Evolutionary conservation across 495 filamentous ascomycete genomes (phyloP), one percentile per base, ranked within the genome.

Genomic region (Geoglossum glabrum): DNA sequence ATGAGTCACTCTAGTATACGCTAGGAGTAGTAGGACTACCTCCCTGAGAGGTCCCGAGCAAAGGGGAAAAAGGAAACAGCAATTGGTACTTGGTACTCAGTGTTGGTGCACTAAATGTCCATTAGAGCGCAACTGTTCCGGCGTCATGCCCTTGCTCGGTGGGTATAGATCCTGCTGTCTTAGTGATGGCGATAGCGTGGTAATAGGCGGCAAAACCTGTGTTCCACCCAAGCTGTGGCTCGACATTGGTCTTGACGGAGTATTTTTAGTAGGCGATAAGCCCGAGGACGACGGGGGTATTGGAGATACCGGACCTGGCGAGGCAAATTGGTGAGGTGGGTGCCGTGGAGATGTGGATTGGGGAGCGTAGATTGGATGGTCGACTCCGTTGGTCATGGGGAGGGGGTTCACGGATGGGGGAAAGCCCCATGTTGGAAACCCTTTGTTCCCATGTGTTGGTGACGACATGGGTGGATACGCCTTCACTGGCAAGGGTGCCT

Each of bases 181-280:
- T 17, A 26, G 49, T 19, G 49, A 28, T 52, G 78, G 77, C 25
- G 75, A 72, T 33, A 80, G 60, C 45, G 78, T 69, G 28, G 75
- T 67, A 0, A 67, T 65, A 25, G 78, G 79, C 23, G 76, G 76
- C 15, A 79, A 62, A 10, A 78, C 69, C 63, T 71, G 70, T 0
- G 72, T 71, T 8, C 72, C 70, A 7, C 70, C 67, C 30, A 77
- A 65, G 47, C 68, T 68, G 21, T 73, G 71, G 11, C 71, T 71
- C 15, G 76, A 74, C 36, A 71, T 58, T 1, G 75, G 73, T 17
- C 76, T 74, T 45, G 75, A 72, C 5, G 74, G 75, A 40, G 77
- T 78, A 40, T 87, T 82, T 65, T 93, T 93, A 43, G 77, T 83
- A 4, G 87, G 87, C 19, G 86, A 90, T 36, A 87, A 68, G 6